Percentiles rank a stretch among this genome's conserved stretches.
phyloP scores from a whole-genome alignment of 2,329 filamentous ascomycete genomes.

The Pyricularia grisea region DNA sequence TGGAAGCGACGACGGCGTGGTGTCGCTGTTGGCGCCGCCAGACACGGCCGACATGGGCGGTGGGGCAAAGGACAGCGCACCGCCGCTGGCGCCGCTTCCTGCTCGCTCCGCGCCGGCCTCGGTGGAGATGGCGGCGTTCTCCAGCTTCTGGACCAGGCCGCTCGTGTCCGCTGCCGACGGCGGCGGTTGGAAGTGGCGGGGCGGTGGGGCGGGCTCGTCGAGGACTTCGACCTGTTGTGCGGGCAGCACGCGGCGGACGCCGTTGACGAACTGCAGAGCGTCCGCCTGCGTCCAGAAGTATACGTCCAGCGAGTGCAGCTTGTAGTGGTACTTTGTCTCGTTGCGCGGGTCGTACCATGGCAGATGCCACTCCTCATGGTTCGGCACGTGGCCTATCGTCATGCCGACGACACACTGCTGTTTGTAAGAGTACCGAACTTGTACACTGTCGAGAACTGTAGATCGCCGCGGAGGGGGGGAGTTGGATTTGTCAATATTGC shows the following conservation, averaged over 20 bases:
- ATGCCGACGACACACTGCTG: slow-evolving; percentile 64
- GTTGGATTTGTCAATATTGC: neutral
- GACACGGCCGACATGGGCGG: slow-evolving; percentile 27
- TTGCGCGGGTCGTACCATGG: slow-evolving; percentile 63
- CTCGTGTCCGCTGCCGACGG: slow-evolving; percentile 43
- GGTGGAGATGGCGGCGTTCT: slow-evolving; percentile 57
- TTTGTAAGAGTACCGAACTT: slow-evolving; percentile 62
- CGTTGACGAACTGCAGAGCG: slow-evolving; percentile 60
- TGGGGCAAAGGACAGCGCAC: slow-evolving; percentile 26
- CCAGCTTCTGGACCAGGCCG: slow-evolving; percentile 63
- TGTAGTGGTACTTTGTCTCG: slow-evolving; percentile 71
- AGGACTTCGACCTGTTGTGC: slow-evolving; percentile 50
- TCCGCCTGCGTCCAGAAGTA: slow-evolving; percentile 74
- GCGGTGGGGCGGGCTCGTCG: slow-evolving; percentile 50
- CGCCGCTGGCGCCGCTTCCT: slow-evolving; percentile 10
- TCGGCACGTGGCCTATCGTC: slow-evolving; percentile 43
- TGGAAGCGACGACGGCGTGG: slow-evolving; percentile 16
- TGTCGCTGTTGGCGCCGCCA: slow-evolving; percentile 13
- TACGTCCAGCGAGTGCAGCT: slow-evolving; percentile 64
- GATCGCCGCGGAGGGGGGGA: neutral
- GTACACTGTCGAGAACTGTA: slow-evolving; percentile 55
- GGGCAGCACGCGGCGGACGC: slow-evolving; percentile 55
- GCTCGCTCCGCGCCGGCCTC: slow-evolving; percentile 11
- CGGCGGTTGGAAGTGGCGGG: slow-evolving; percentile 23
- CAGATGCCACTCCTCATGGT: slow-evolving; percentile 62